Percentiles rank a stretch among this genome's conserved stretches.
These are phyloP conservation scores for Agarophyton chilense DNA, from an alignment of 23 red algal species.

Conservation along the genomic window DNA sequence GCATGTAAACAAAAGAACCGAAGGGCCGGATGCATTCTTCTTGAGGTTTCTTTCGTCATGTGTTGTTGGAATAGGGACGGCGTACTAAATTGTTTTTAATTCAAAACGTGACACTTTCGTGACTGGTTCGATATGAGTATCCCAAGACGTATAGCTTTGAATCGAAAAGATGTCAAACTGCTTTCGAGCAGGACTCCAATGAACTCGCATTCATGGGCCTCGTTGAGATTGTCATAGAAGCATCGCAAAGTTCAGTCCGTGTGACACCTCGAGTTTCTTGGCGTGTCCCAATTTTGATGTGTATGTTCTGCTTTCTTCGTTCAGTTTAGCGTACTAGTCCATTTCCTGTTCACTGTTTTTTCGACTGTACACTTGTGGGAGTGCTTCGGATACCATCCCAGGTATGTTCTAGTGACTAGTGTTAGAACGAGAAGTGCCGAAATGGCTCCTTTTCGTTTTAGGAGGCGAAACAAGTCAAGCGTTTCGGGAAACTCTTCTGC, in stretches of 20 bases:
- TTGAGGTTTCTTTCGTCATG: background rate
- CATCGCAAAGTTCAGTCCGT: background rate
- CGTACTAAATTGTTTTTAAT: background rate
- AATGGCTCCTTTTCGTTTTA: constrained; percentile 23
- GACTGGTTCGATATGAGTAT: background rate
- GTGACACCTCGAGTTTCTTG: background rate
- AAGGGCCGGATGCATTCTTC: background rate
- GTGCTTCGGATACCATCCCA: background rate
- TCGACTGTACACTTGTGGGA: background rate
- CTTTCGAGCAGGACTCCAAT: background rate
- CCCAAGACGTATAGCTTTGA: background rate
- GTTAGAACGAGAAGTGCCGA: background rate
- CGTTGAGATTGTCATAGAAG: background rate
- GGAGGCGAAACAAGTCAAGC: constrained; percentile 24
- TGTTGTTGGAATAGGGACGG: background rate
- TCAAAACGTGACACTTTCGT: background rate
- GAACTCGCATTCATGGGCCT: background rate
- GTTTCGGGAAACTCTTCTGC: constrained; percentile 3
- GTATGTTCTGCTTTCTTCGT: background rate
- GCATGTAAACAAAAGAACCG: background rate
- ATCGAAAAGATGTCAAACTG: background rate
- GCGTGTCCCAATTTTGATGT: background rate
- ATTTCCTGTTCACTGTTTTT: background rate
- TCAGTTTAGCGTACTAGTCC: background rate
- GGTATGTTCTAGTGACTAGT: background rate